A percentile compares a stretch with the other conserved stretches of the same genome.
These are phyloP conservation scores for Diaporthe velutina DNA, from an alignment of 2,329 filamentous ascomycete species.

Conservation along the genomic window DNA sequence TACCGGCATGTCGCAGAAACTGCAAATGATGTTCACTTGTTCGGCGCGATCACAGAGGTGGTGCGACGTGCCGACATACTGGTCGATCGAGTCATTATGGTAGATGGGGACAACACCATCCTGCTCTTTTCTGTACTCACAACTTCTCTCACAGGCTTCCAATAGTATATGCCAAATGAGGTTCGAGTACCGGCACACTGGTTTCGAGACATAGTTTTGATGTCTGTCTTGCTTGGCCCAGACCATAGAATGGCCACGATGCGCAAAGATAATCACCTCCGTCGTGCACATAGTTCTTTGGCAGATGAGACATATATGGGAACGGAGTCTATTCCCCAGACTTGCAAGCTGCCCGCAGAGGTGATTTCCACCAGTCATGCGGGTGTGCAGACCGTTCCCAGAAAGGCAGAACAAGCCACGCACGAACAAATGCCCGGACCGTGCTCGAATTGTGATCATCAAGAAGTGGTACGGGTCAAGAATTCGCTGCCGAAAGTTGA, in stretches of 20 bases:
- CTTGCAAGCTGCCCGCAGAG: neutral
- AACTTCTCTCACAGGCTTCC: neutral
- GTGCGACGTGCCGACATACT: neutral
- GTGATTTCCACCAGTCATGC: neutral
- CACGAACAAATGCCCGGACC: too few relatives aligned
- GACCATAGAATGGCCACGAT: neutral
- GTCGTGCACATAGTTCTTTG: neutral
- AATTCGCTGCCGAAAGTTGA: neutral
- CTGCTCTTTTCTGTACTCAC: neutral
- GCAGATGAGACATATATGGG: neutral
- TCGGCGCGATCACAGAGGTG: neutral
- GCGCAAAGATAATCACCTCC: neutral
- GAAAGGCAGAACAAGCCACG: neutral
- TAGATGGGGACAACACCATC: neutral
- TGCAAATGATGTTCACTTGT: neutral
- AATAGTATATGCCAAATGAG: neutral
- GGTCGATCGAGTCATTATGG: too few relatives aligned
- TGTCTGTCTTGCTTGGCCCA: neutral
- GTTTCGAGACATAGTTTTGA: neutral
- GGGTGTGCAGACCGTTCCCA: neutral
- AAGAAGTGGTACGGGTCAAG: neutral
- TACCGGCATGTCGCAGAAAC: neutral
- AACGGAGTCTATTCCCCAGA: neutral
- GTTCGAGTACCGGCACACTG: neutral
- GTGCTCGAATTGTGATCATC: conserved; percentile 1